Evolutionary conservation across 2,329 filamentous ascomycete species (phyloP), one percentile per base, ranked within the genome.

Genomic region (Arachnomyces sp.): DNA sequence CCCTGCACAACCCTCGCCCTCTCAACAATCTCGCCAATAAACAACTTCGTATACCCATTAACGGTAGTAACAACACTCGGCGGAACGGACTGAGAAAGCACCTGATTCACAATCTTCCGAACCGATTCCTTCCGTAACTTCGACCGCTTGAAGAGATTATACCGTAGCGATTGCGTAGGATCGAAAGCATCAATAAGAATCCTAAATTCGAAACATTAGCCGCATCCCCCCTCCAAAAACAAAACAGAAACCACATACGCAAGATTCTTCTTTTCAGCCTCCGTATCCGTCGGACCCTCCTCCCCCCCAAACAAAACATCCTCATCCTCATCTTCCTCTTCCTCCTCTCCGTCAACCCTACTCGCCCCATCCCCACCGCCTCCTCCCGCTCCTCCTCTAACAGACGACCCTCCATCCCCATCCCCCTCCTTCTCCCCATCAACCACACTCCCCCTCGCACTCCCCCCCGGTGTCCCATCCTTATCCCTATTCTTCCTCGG

Each of bases 1-100:
- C 68, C 46, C 56, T 83, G 80, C 4, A 84, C 77, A 7, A 76
- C 75, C 42, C 78, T 66, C 12, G 80, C 79, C 50, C 75, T 72
- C 57, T 84, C 80, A 40, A 83, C 73, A 42, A 84, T 69, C 49
- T 80, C 75, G 37, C 78, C 79, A 9, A 78, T 75, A 59, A 82
- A 83, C 46, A 79, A 72, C 58, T 84, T 84, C 14, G 75, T 76
- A 54, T 79, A 82, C 8, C 76, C 76, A 31, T 73, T 76, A 38
- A 84, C 77, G 4, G 76, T 76, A 11, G 76, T 78, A 30, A 82
- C 73, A 38, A 82, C 77, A 45, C 73, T 77, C 18, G 73, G 69
- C 1, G 79, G 79, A 4, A 84, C 78, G 34, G 75, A 80, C 55
- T 84, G 80, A 2, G 75, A 78, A 30, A 84, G 71, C 1, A 78